Evolutionary conservation across 208 protist species (phyloP), one percentile per base, ranked within the genome.

Genomic region (Leishmania lainsoni): DNA sequence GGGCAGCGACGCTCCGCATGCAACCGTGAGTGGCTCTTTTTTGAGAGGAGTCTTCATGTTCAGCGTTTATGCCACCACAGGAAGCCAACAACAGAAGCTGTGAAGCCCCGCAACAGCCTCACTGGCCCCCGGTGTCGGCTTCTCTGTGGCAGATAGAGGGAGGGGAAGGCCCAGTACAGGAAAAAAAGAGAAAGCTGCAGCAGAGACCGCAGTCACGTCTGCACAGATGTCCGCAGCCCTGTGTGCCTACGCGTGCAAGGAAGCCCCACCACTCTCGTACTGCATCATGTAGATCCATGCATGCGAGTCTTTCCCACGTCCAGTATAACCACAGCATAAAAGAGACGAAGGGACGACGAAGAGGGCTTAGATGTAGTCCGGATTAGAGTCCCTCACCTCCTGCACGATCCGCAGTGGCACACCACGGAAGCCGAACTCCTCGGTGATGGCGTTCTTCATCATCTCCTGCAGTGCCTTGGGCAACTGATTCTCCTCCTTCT

Each of bases 401-500:
- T 98, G 95, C 48, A 98, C 90, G 26, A 98, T 86, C 5, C 95
- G 92, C 58, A 98, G 87, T 8, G 95, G 95, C 26, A 98, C 95
- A 32, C 95, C 95, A 5, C 88, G 92, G 81, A 97, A 98, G 52
- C 91, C 94, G 89, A 98, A 98, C 68, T 98, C 93, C 80, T 98
- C 93, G 6, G 95, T 90, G 71, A 98, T 87, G 58, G 93, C 92
- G 75, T 98, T 98, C 86, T 97, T 96, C 87, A 98, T 91, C 93
- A 98, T 97, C 75, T 96, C 92, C 77, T 97, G 92, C 68, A 96
- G 83, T 35, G 93, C 84, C 75, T 86, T 90, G 39, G 93, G 92
- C 61, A 98, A 75, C 70, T 85, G 77, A 39, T 93, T 97, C 63
- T 89, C 86, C 54, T 98, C 95, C 70, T 95, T 90, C 78, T 96